Conservation (phyloP, 1,284 basidiomycete species). For the Tilletiaria anomala region DNA sequence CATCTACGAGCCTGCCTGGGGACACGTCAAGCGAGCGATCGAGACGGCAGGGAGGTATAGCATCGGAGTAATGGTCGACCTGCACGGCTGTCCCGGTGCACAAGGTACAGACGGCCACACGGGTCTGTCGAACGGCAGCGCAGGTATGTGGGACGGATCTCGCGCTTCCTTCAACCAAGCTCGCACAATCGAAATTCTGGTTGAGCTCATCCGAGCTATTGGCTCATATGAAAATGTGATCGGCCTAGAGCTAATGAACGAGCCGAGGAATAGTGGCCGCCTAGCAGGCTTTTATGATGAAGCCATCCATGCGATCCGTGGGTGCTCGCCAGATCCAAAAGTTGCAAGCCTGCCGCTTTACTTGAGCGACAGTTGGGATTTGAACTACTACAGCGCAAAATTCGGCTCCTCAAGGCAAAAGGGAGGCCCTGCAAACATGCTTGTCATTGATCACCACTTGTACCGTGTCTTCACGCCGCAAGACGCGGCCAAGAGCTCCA, state of each 20-base stretch:
- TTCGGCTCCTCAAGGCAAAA: too few species aligned
- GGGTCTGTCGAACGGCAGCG: conserved; percentile 14
- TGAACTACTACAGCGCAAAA: conserved; percentile 49
- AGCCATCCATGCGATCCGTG: neutral
- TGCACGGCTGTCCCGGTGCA: conserved; percentile 51
- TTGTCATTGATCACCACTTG: conserved; percentile 67
- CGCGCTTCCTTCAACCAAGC: conserved; percentile 34
- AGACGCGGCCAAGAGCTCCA: conserved; percentile 45
- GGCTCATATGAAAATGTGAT: conserved; percentile 52
- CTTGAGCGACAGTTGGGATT: conserved; percentile 64
- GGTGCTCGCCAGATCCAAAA: too few species aligned
- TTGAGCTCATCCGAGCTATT: conserved; percentile 42
- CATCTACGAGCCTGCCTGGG: conserved; percentile 44
- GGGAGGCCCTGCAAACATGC: too few species aligned
- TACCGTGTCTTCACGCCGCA: conserved; percentile 63
- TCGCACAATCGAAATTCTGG: conserved; percentile 48
- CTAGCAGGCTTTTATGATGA: conserved; percentile 53
- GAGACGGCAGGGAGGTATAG: conserved; percentile 50
- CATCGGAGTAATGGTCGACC: conserved; percentile 62
- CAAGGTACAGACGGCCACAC: conserved; percentile 43
- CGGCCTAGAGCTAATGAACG: conserved; percentile 70
- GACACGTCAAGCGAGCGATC: conserved; percentile 29
- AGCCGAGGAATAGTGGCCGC: conserved; percentile 51
- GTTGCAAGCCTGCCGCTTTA: conserved; percentile 42
- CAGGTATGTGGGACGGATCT: conserved; percentile 35